Evolutionary conservation across 140 eudicot genomes (phyloP), one percentile per base, ranked within the genome.

Genomic region (Anethum foeniculum): DNA sequence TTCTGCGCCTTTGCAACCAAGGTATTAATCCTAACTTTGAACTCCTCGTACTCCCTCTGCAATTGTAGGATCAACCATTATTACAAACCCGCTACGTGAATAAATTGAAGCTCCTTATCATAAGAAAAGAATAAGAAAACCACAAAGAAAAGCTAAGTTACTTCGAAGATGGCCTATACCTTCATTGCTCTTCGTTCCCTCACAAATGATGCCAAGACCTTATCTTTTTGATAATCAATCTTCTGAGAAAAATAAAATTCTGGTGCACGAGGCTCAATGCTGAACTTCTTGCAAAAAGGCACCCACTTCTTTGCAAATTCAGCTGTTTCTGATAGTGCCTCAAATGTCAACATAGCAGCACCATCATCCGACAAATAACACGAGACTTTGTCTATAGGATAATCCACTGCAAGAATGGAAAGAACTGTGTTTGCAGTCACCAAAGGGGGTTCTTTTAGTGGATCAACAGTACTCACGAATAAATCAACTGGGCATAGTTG

Each of bases 311-410:
- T 78, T 56, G 97, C 93, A 78, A 92, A 92, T 51, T 90, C 91
- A 2, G 93, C 84, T 49, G 94, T 92, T 84, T 88, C 93, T 4
- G 93, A 86, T 49, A 91, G 87, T 60, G 97, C 92, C 79, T 92
- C 93, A 65, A 91, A 91, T 27, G 97, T 91, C 77, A 91, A 88
- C 94, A 91, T 89, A 80, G 97, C 94, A 34, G 97, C 94, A 85
- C 97, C 97, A 85, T 91, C 97, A 68, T 91, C 97, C 0, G 97
- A 91, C 11, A 91, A 92, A 77, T 91, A 91, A 77, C 97, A 91
- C 2, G 94, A 83, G 58, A 91, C 94, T 74, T 89, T 91, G 23
- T 90, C 94, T 36, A 86, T 87, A 9, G 97, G 97, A 82, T 91
- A 91, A 86, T 91, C 97, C 79, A 85, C 92, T 11, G 94, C 94